Percentiles rank a stretch among this genome's conserved stretches.
Conservation (phyloP, 805 yeast genomes). For the Candida ponderosae region DNA sequence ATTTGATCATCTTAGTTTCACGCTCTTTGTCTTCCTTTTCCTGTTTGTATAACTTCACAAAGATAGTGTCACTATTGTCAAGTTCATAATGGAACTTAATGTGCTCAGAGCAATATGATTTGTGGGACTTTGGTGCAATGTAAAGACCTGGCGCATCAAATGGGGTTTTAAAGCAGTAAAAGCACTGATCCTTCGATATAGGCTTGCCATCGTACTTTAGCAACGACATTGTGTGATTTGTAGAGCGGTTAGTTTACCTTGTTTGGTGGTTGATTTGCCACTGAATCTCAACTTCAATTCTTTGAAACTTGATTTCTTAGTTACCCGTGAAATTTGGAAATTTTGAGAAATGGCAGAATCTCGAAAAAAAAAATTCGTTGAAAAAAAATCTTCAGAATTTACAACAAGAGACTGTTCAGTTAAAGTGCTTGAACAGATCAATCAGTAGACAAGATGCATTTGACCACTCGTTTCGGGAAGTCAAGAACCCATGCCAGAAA, state of each 20-base stretch:
- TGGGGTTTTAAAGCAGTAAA: slow-evolving; percentile 74
- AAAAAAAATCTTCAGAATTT: neutral
- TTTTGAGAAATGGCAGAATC: too few relatives aligned
- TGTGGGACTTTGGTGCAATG: slow-evolving; percentile 68
- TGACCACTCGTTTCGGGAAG: neutral
- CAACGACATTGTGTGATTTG: slow-evolving; percentile 1
- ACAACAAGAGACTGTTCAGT: too few relatives aligned
- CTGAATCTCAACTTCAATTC: too few relatives aligned
- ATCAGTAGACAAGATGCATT: too few relatives aligned
- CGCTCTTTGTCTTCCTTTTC: slow-evolving; percentile 32
- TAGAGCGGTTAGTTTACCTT: too few relatives aligned
- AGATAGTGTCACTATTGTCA: slow-evolving; percentile 42
- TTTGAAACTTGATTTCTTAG: too few relatives aligned
- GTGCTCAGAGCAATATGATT: slow-evolving; percentile 61
- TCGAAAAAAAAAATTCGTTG: too few relatives aligned
- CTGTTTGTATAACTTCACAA: slow-evolving; percentile 49
- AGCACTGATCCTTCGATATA: slow-evolving; percentile 84
- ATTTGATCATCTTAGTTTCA: slow-evolving; percentile 42
- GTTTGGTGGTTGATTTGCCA: too few relatives aligned
- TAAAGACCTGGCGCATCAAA: slow-evolving; percentile 52
- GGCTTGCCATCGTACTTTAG: slow-evolving; percentile 18
- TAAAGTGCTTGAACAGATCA: too few relatives aligned
- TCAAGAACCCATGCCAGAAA: slow-evolving; percentile 20
- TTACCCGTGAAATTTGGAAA: too few relatives aligned
- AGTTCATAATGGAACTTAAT: slow-evolving; percentile 46